Base-by-base conservation (phyloP, 345 rosid genomes). In the Eutrema heterophyllum region DNA sequence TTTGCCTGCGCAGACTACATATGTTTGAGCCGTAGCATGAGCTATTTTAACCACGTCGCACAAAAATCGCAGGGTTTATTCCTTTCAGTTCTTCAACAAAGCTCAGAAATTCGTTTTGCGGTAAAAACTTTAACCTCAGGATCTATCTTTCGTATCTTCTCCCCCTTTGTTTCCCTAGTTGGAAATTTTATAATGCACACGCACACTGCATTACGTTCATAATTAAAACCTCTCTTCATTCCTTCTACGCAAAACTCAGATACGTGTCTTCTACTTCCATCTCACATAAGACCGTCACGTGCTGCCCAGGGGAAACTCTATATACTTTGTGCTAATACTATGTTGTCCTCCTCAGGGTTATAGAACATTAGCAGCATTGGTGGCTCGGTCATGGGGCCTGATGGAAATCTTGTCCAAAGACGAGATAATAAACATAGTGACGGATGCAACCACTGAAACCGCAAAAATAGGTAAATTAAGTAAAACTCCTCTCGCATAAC, bases 381-480 rank as follows among this genome's bases (percentile, higher is more conserved):
- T 83, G 68, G 83, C 81, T 83, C 84, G 97, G 73, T 71, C 83
- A 55, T 95, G 99, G 99, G 89, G 93, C 74, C 84, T 91, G 70
- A 78, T 84, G 82, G 97, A 91, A 79, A 80, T 95, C 48, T 84
- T 89, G 83, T 77, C 97, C 46, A 89, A 86, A 80, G 86, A 79
- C 57, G 97, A 91, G 80, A 86, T 95, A 30, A 75, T 92, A 55
- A 79, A 82, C 67, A 81, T 70, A 27, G 83, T 89, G 55, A 88
- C 89, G 35, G 93, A 85, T 76, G 83, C 97, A 64, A 63, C 79
- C 36, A 71, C 75, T 27, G 99, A 95, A 81, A 82, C 85, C 46
- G 79, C 87, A 43, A 95, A 91, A 84, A 81, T 84, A 85, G 97
- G 99, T 95, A 60, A 65, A 67, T 53, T 21, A 43, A 59, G 33